These are phyloP conservation scores for Cucurbita pepo DNA, from an alignment of 306 rosid genomes.

Conservation along the genomic window DNA sequence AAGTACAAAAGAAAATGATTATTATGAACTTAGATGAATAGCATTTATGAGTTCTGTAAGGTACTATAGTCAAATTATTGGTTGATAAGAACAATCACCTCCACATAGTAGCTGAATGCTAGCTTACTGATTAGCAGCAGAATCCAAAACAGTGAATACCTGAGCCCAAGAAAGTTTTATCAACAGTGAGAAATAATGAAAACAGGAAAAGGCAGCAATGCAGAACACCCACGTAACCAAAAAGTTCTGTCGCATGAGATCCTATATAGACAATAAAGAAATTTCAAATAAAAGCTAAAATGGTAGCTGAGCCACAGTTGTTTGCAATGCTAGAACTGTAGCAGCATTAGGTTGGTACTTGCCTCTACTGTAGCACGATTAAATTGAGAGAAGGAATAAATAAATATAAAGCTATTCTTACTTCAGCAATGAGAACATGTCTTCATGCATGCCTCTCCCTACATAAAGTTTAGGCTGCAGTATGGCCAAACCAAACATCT, in stretches of 20 bases:
- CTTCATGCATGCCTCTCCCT: constrained; percentile 92
- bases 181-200: background rate
- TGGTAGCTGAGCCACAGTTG: background rate
- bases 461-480: constrained; percentile 86
- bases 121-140: constrained; percentile 84
- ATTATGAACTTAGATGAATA: background rate
- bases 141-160: constrained; percentile 91
- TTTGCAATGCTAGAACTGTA: background rate
- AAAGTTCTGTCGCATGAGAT: background rate
- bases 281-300: background rate
- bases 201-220: background rate
- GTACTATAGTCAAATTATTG: background rate
- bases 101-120: constrained; percentile 94
- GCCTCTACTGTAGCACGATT: background rate
- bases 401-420: constrained; percentile 22
- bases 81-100: constrained; percentile 34
- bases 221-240: background rate
- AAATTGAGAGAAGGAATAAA: background rate
- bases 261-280: background rate
- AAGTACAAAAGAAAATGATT: background rate
- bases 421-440: constrained; percentile 63
- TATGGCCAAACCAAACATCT: constrained; percentile 10
- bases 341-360: background rate
- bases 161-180: constrained; percentile 24
- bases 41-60: background rate